Conservation (phyloP, 2,329 filamentous ascomycete genomes). For the Apiospora rasikravindrae region DNA sequence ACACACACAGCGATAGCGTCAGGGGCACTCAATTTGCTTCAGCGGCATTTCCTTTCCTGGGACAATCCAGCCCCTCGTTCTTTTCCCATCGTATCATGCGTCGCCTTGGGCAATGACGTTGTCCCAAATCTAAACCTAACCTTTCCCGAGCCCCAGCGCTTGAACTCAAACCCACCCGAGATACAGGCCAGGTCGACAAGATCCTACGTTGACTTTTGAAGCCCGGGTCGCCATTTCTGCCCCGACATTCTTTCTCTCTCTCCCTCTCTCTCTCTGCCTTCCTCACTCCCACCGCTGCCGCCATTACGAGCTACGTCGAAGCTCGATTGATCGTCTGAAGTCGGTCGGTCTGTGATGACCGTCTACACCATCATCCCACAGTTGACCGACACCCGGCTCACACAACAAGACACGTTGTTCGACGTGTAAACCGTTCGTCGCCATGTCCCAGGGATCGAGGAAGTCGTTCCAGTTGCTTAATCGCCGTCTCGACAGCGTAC, state of each 20-base stretch:
- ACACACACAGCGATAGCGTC: not conserved
- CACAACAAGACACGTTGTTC: not conserved
- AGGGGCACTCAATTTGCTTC: conserved; percentile 10
- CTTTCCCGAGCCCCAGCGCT: conserved; percentile 16
- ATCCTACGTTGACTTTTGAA: not conserved
- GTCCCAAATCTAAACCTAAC: conserved; percentile 19
- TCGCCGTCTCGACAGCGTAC: conserved; percentile 50
- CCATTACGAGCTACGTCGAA: not conserved
- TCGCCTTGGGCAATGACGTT: conserved; percentile 23
- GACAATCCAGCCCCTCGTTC: conserved; percentile 19
- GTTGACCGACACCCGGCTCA: conserved; percentile 21
- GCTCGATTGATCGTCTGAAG: not conserved
- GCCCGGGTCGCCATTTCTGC: not conserved
- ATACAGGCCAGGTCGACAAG: not conserved
- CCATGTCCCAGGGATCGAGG: conserved; percentile 59
- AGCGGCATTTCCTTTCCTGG: conserved; percentile 15
- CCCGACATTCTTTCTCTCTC: not conserved
- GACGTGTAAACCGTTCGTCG: conserved; percentile 16
- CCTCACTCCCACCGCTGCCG: not conserved
- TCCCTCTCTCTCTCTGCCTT: not conserved
- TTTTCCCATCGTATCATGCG: conserved; percentile 15
- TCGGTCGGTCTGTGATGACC: conserved; percentile 6
- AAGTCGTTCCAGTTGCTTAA: conserved; percentile 47
- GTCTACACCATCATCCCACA: not conserved
- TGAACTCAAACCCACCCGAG: not conserved